phyloP scores from a whole-genome alignment of 495 filamentous ascomycete species.

The Evernia prunastri region DNA sequence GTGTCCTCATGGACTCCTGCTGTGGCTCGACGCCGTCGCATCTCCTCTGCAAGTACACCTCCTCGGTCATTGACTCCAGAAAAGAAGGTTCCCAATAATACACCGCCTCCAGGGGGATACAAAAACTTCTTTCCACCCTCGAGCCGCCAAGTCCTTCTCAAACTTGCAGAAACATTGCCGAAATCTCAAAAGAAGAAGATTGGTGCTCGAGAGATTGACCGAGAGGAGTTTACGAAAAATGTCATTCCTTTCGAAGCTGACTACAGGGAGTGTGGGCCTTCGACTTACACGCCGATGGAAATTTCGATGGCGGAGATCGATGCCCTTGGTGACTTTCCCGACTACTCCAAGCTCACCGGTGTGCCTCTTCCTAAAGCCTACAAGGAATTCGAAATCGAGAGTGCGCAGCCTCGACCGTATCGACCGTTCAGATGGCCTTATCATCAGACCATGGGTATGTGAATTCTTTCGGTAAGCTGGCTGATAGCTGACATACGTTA shows the following conservation, averaged over 20 bases:
- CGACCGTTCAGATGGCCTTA: slow-evolving; percentile 84
- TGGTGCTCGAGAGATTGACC: slow-evolving; percentile 22
- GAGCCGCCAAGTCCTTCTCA: slow-evolving; percentile 45
- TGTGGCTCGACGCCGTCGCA: slow-evolving; percentile 32
- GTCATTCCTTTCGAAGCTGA: slow-evolving; percentile 42
- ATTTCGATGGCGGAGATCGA: slow-evolving; percentile 66
- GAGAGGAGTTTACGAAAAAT: slow-evolving; percentile 32
- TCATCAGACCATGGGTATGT: slow-evolving; percentile 90
- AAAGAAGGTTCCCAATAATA: slow-evolving; percentile 33
- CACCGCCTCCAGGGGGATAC: slow-evolving; percentile 34
- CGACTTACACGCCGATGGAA: slow-evolving; percentile 49
- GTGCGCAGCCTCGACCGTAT: slow-evolving; percentile 61
- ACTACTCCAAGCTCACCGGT: slow-evolving; percentile 72
- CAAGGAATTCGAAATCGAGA: slow-evolving; percentile 55
- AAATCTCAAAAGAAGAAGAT: slow-evolving; percentile 22
- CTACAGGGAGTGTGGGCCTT: slow-evolving; percentile 35
- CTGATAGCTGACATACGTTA: slow-evolving; percentile 19
- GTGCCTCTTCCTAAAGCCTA: slow-evolving; percentile 69
- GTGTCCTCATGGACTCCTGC: slow-evolving; percentile 23
- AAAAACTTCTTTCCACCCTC: slow-evolving; percentile 50
- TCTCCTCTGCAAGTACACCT: slow-evolving; percentile 45
- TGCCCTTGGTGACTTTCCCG: slow-evolving; percentile 71
- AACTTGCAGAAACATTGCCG: slow-evolving; percentile 25
- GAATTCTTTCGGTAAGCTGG: background rate
- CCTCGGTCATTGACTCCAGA: slow-evolving; percentile 52